A percentile compares a stretch with the other conserved stretches of the same genome.
These are phyloP conservation scores for Linnemannia exigua DNA, from an alignment of 192 early-diverging fungal genomes.

Conservation along the genomic window DNA sequence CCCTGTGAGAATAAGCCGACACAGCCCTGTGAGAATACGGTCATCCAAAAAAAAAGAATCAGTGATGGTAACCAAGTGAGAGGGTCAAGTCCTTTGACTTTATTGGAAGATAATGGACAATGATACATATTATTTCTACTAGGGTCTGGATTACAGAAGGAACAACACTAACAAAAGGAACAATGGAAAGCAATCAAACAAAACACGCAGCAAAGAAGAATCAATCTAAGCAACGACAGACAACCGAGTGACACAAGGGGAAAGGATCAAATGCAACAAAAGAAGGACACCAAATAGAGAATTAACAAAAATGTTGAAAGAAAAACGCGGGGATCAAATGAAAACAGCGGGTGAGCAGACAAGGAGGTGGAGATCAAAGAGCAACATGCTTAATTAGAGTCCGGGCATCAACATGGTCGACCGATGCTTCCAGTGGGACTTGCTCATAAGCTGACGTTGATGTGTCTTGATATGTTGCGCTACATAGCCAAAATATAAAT, in stretches of 20 bases:
- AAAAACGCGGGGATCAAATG: neutral
- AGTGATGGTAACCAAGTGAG: no score
- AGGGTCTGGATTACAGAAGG: no score
- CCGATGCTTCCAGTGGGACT: slow-evolving; percentile 47
- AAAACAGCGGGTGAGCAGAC: neutral
- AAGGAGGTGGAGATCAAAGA: neutral
- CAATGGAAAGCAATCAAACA: no score
- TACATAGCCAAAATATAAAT: slow-evolving; percentile 5
- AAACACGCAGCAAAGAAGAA: no score
- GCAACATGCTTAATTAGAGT: neutral
- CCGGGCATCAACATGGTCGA: neutral
- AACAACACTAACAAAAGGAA: no score
- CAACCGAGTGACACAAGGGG: neutral
- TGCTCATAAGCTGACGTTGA: slow-evolving; percentile 47
- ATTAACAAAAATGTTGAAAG: neutral
- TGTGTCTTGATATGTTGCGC: slow-evolving; percentile 57
- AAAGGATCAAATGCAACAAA: neutral
- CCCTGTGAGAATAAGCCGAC: no score
- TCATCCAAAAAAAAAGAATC: no score
- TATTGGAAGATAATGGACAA: no score
- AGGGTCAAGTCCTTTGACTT: neutral
- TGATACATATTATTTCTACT: no score
- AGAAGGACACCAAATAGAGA: neutral
- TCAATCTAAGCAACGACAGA: neutral
- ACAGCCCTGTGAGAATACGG: no score